phyloP scores from a whole-genome alignment of 495 filamentous ascomycete species.

The Paragyromitra xinjiangensis region DNA sequence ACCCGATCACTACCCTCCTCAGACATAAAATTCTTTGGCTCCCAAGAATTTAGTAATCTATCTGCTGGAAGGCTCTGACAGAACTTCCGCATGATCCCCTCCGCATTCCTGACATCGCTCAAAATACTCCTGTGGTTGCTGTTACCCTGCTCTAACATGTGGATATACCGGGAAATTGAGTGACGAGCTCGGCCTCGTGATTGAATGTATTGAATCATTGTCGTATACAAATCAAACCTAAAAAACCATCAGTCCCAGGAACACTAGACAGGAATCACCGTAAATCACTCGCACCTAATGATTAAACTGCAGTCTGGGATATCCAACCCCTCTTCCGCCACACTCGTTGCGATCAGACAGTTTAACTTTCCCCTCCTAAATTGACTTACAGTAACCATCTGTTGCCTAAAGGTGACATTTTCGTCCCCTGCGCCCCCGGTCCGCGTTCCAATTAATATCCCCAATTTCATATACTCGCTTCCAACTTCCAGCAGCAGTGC shows the following conservation, averaged over 20 bases:
- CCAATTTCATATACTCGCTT: slow-evolving; percentile 70
- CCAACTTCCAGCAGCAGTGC: slow-evolving; percentile 70
- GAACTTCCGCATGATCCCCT: slow-evolving; percentile 73
- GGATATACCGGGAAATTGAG: slow-evolving; percentile 77
- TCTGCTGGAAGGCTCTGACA: slow-evolving; percentile 80
- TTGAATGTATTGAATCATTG: slow-evolving; percentile 95
- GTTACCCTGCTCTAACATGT: slow-evolving; percentile 80
- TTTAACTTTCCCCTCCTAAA: slow-evolving; percentile 86
- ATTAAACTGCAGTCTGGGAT: slow-evolving; percentile 95
- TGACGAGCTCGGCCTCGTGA: slow-evolving; percentile 90
- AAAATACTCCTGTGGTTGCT: slow-evolving; percentile 66
- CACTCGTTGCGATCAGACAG: slow-evolving; percentile 88
- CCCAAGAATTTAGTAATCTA: slow-evolving; percentile 66
- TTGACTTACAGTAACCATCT: slow-evolving; percentile 76
- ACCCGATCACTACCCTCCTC: slow-evolving; percentile 59
- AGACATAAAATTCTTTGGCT: slow-evolving; percentile 1
- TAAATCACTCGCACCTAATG: slow-evolving; percentile 64
- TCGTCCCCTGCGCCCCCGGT: slow-evolving; percentile 63
- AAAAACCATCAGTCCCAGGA: slow-evolving; percentile 14
- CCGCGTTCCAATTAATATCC: slow-evolving; percentile 71
- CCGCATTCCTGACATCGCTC: slow-evolving; percentile 66
- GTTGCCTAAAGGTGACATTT: slow-evolving; percentile 73
- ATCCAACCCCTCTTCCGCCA: slow-evolving; percentile 95
- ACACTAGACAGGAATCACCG: neutral
- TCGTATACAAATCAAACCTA: slow-evolving; percentile 86